A percentile compares a stretch with the other conserved stretches of the same genome.
Evolutionary conservation across 345 rosid species (phyloP).

Genomic region (Gossypium raimondii): DNA sequence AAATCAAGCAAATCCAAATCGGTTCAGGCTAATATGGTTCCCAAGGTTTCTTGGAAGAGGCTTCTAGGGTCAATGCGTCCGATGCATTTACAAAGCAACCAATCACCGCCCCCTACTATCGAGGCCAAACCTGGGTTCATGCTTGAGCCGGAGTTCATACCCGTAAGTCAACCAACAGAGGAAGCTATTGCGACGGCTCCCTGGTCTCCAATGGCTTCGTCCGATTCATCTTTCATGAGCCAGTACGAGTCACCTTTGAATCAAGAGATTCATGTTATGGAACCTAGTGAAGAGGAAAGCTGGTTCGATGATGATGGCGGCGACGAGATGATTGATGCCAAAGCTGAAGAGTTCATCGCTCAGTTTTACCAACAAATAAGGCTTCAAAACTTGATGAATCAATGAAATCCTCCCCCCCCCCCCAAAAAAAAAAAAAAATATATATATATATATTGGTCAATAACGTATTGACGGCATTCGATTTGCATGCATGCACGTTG

Average conservation of each 20-base stretch:
- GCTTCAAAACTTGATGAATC: conserved; percentile 30
- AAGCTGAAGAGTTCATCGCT: conserved; percentile 67
- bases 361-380: conserved; percentile 58
- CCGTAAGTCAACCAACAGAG: neutral
- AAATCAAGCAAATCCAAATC: conserved; percentile 33
- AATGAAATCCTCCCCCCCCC: neutral
- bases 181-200: neutral
- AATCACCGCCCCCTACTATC: conserved; percentile 23
- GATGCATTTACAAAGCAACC: conserved; percentile 31
- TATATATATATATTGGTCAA: too few relatives aligned
- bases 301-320: conserved; percentile 27
- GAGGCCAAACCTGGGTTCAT: neutral
- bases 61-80: conserved; percentile 53
- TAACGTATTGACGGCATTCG: neutral
- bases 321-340: conserved; percentile 65
- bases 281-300: neutral
- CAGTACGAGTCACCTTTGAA: conserved; percentile 46
- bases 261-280: conserved; percentile 25
- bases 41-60: conserved; percentile 35
- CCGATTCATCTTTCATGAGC: conserved; percentile 25
- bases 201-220: conserved; percentile 13
- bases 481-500: conserved; percentile 2
- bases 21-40: conserved; percentile 16
- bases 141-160: neutral
- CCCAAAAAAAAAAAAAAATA: rapidly evolving